Conservation (phyloP, 2,329 filamentous ascomycete species). For the Ceratocystis colombiana region DNA sequence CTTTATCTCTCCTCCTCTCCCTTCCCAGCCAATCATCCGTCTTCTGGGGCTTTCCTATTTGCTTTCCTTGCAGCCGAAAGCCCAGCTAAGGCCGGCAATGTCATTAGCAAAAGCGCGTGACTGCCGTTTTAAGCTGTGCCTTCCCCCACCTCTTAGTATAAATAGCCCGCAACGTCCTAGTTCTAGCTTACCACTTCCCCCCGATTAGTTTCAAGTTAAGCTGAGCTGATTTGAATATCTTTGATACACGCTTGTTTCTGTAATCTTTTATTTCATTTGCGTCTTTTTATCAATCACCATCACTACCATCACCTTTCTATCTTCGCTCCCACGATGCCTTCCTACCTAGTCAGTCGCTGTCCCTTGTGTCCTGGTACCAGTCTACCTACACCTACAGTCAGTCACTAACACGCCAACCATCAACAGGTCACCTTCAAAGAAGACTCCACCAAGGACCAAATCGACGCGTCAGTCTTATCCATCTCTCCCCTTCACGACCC, state of each 20-base stretch:
- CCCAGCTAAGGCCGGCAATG: too few relatives aligned
- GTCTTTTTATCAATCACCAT: background rate
- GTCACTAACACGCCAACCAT: background rate
- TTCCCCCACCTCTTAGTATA: too few relatives aligned
- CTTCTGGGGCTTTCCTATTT: background rate
- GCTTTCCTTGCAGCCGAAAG: too few relatives aligned
- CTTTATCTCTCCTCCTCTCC: too few relatives aligned
- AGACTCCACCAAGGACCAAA: conserved; percentile 53
- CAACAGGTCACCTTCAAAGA: conserved; percentile 71
- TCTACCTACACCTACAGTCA: conserved; percentile 24
- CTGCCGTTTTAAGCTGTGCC: conserved; percentile 11
- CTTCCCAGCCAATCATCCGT: background rate
- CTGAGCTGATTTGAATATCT: too few relatives aligned
- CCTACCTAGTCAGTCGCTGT: conserved; percentile 42
- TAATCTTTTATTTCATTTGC: conserved; percentile 1
- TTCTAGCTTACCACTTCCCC: too few relatives aligned
- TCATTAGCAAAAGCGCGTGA: background rate
- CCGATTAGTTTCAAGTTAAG: too few relatives aligned
- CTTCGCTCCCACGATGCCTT: conserved; percentile 39
- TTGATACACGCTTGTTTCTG: too few relatives aligned
- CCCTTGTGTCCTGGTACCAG: conserved; percentile 14
- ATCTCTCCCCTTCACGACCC: background rate
- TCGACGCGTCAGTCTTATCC: conserved; percentile 49
- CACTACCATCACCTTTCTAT: conserved; percentile 4
- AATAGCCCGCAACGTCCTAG: too few relatives aligned